Base-by-base conservation (phyloP, 2,329 filamentous ascomycete species). In the Calcarisporium arbuscula region DNA sequence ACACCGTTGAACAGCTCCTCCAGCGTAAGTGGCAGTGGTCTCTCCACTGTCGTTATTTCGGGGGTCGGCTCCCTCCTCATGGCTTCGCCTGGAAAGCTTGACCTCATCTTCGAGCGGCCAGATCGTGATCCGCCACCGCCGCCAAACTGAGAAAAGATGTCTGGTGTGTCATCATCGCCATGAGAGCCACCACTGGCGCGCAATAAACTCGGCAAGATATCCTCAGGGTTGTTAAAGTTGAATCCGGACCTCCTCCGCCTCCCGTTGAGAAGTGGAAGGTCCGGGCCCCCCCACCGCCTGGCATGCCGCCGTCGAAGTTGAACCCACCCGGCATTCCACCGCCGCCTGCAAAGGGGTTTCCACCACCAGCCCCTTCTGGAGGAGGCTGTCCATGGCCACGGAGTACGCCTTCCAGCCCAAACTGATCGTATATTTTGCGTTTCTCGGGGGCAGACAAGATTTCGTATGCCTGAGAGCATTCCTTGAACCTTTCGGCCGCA, bases 381-480 rank as follows among this genome's bases (percentile, higher is more conserved):
- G 83, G 77, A 21, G 85, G 78, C 8, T 76, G 67, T 32, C 73
- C 69, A 19, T 86, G 88, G 31, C 89, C 89, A 32, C 83, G 82
- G 20, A 94, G 72, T 33, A 98, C 74, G 65, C 90, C 95, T 52
- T 96, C 92, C 42, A 96, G 81, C 43, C 92, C 92, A 61, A 82
- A 95, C 56, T 90, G 82, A 58, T 98, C 92, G 59, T 98, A 98
- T 27, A 82, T 81, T 62, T 94, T 92, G 53, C 92, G 83, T 66
- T 96, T 98, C 58, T 96, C 89, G 40, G 90, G 89, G 53, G 98
- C 92, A 42, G 87, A 94, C 4, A 98, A 80, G 49, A 98, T 94
- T 65, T 98, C 92, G 67, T 95, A 98, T 38, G 92, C 92, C 66
- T 96, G 89, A 2, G 88, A 95, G 45, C 88, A 85, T 60, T 96